A percentile compares a stretch with the other conserved stretches of the same genome.
These are phyloP conservation scores for Globisporangium radiosum DNA, from an alignment of 352 stramenopile genomes.

Conservation along the genomic window DNA sequence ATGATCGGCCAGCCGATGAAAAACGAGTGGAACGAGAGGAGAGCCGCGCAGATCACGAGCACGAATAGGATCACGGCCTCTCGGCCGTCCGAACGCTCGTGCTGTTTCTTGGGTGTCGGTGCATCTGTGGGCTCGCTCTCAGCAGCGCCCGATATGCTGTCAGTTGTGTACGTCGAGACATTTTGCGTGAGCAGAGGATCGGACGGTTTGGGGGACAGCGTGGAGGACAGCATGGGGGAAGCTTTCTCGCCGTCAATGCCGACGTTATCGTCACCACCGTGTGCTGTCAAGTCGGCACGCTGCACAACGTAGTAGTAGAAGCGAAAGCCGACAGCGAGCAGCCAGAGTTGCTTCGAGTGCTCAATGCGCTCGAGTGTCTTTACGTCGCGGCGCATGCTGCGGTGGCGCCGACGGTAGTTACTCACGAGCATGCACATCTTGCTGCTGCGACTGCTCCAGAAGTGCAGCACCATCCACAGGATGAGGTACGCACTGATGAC, in stretches of 20 bases:
- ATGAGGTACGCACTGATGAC: conserved; percentile 47
- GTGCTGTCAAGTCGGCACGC: not conserved
- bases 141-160: conserved; percentile 24
- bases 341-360: conserved; percentile 55
- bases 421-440: conserved; percentile 72
- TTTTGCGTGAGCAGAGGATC: conserved; percentile 1
- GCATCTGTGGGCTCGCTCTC: conserved; percentile 18
- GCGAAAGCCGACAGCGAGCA: conserved; percentile 71
- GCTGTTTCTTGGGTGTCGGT: conserved; percentile 3
- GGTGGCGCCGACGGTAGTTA: conserved; percentile 60
- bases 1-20: conserved; percentile 74
- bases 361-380: conserved; percentile 45
- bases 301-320: conserved; percentile 54
- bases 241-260: no score
- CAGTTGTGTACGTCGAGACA: conserved; percentile 8
- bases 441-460: conserved; percentile 69
- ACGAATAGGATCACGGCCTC: conserved; percentile 43
- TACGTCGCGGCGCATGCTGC: conserved; percentile 42
- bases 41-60: conserved; percentile 39
- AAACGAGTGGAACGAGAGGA: conserved; percentile 56
- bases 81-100: not conserved
- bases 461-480: conserved; percentile 66
- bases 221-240: no score
- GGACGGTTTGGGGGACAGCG: not conserved
- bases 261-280: not conserved